Evolutionary conservation across 345 rosid species (phyloP), one percentile per base, ranked within the genome.

Genomic region (Citrus trifoliata): DNA sequence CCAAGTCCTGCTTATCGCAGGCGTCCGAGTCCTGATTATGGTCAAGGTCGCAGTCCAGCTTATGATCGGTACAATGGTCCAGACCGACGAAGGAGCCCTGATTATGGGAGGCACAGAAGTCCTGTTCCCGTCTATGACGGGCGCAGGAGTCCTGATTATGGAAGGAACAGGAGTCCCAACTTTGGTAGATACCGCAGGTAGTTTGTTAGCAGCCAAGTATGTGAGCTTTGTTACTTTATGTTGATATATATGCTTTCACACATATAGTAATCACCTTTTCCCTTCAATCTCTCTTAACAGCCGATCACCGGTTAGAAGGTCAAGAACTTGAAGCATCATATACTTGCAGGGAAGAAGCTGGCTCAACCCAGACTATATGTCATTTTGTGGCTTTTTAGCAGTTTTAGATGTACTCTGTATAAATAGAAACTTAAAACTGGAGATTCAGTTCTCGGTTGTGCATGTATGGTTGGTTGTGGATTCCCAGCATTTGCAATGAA

Each of bases 1-100:
- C 93, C 91, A 10, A 94, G 98, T 75, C 95, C 97, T 35, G 85
- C 70, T 35, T 88, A 82, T 74, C 88, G 87, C 38, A 86, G 89
- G 78, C 89, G 93, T 48, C 90, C 93, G 4, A 94, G 94, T 85
- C 94, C 96, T 63, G 94, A 94, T 55, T 94, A 93, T 83, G 96
- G 92, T 48, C 80, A 89, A n/a, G 86, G 86, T 61, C 90, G 85
- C 16, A 93, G 94, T 81, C 97, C 98, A 9, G 91, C 76, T 76
- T 93, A 94, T 83, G 91, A 87, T 46, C 85, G 87, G 77, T 89
- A 91, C 79, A 86, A 82, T 62, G 98, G 91, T 67, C 89, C 91
- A 61, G 88, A 86, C 22, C 86, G 83, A 79, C 88, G 83, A 65
- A 82, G 82, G 71, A 89, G 88, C 76, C 87, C 88, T 10, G 84